Base-by-base conservation (phyloP, 1,284 basidiomycete genomes). In the Ganoderma meredithae region DNA sequence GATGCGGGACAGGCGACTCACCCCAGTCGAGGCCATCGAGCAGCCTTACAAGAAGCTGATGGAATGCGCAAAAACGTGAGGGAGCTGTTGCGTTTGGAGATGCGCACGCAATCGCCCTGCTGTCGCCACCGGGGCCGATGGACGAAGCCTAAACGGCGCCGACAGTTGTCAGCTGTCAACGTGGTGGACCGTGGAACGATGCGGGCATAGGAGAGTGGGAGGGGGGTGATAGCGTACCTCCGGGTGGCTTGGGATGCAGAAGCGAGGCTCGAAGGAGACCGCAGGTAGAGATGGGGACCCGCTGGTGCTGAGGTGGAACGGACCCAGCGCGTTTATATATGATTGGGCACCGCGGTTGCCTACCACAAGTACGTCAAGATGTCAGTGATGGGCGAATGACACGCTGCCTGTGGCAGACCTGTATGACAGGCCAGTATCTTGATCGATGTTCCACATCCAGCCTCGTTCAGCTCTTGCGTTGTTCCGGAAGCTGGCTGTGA, bases 41-140 rank as follows among this genome's bases (percentile, higher is more conserved):
- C 80, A 80, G 76, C 79, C 80, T 79, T 80, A 81, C 79, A 81
- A 80, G 80, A 81, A 81, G 79, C 79, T 71, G 76, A 81, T 81
- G 80, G 79, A 81, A 80, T 75, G 79, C 71, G 73, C 72, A 73
- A 71, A 74, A 73, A 70, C 73, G 76, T 74, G 77, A 78, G 76
- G 75, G 78, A 78, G 69, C 76, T 76, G 67, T 69, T 63, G 74
- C 59, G 72, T 61, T 49, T 68, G 71, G 72, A 74, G 70, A 72
- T 47, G 66, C 71, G 64, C 67, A 65, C 70, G 71, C 67, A 68
- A 61, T 52, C 55, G 62, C 67, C n/a, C 22, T 31, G 59, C 41
- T 49, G 17, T 55, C 36, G 61, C 43, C 31, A 25, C 31, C 5
- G 22, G 36, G 36, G n/a, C 36, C 9, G 58, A 25, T 25, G 22